Percentiles rank a stretch among this genome's conserved stretches.
These are phyloP conservation scores for Chlorociboria aeruginascens DNA, from an alignment of 495 filamentous ascomycete species.

Conservation along the genomic window DNA sequence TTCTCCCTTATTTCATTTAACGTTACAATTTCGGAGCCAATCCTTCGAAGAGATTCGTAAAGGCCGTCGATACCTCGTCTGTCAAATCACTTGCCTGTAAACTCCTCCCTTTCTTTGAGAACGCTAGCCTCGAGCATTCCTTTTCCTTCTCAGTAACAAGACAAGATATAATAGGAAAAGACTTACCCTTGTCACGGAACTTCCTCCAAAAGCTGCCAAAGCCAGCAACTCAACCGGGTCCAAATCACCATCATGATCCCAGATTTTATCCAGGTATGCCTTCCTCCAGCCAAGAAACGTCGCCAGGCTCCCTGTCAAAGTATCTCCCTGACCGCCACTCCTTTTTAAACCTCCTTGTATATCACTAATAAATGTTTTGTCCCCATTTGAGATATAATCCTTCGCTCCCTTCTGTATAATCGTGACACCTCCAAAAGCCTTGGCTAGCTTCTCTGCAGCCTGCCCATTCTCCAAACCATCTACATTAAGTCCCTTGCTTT, in stretches of 20 bases:
- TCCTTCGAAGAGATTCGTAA: slow-evolving; percentile 63
- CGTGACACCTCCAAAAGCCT: slow-evolving; percentile 75
- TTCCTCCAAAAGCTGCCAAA: slow-evolving; percentile 76
- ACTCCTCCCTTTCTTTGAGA: slow-evolving; percentile 74
- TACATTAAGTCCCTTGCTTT: slow-evolving; percentile 51
- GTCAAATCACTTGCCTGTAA: slow-evolving; percentile 93
- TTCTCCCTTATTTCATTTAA: background rate
- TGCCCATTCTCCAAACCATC: slow-evolving; percentile 25
- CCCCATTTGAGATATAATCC: slow-evolving; percentile 79
- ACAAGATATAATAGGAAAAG: slow-evolving; percentile 6
- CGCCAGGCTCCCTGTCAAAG: slow-evolving; percentile 77
- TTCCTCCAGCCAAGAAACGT: slow-evolving; percentile 81
- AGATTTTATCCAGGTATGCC: slow-evolving; percentile 72
- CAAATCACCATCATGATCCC: slow-evolving; percentile 57
- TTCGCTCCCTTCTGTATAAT: slow-evolving; percentile 82
- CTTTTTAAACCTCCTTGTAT: slow-evolving; percentile 73
- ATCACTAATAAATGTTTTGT: slow-evolving; percentile 59
- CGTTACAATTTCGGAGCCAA: slow-evolving; percentile 11
- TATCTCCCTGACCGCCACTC: slow-evolving; percentile 92
- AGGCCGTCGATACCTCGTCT: slow-evolving; percentile 75
- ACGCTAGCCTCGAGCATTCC: slow-evolving; percentile 83
- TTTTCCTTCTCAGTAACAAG: slow-evolving; percentile 1
- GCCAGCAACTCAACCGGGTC: slow-evolving; percentile 53
- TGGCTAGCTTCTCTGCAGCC: slow-evolving; percentile 46
- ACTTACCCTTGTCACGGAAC: slow-evolving; percentile 62